These are phyloP conservation scores for Hapsidospora chrysogenum DNA, from an alignment of 495 filamentous ascomycete genomes.

Conservation along the genomic window DNA sequence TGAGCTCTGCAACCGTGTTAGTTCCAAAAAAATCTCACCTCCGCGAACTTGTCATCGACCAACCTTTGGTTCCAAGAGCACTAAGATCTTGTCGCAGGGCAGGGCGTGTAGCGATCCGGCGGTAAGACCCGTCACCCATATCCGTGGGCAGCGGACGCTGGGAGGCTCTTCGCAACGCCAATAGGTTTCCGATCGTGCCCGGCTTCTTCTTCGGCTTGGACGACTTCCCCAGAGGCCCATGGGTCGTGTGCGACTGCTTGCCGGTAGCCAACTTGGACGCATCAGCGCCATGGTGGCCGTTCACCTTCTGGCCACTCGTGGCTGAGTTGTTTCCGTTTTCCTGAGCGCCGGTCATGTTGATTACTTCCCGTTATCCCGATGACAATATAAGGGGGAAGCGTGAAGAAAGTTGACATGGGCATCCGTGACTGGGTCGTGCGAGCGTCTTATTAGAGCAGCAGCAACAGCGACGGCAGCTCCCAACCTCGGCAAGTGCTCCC, in stretches of 20 bases:
- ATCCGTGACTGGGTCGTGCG: too few relatives aligned
- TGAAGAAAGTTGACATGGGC: too few relatives aligned
- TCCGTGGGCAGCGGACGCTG: slow-evolving; percentile 49
- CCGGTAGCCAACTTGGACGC: too few relatives aligned
- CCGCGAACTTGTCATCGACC: too few relatives aligned
- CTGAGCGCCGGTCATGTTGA: not conserved
- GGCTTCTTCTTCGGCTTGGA: slow-evolving; percentile 3
- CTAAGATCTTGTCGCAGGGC: slow-evolving; percentile 48
- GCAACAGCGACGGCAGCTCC: too few relatives aligned
- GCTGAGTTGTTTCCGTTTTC: not conserved
- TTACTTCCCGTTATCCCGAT: too few relatives aligned
- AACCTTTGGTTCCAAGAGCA: slow-evolving; percentile 28
- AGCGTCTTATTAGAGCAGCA: too few relatives aligned
- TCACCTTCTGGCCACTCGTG: not conserved
- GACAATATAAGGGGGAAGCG: too few relatives aligned
- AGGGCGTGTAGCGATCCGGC: slow-evolving; percentile 15
- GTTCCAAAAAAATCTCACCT: not conserved
- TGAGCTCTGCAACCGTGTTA: slow-evolving; percentile 13
- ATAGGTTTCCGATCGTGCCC: not conserved
- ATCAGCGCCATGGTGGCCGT: not conserved
- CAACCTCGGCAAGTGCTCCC: too few relatives aligned
- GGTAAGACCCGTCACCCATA: slow-evolving; percentile 41
- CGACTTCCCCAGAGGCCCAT: not conserved
- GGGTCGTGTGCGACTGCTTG: too few relatives aligned
- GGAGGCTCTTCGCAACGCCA: slow-evolving; percentile 27